phyloP scores from a whole-genome alignment of 2,329 filamentous ascomycete species.

The Lachnum nothofagi region DNA sequence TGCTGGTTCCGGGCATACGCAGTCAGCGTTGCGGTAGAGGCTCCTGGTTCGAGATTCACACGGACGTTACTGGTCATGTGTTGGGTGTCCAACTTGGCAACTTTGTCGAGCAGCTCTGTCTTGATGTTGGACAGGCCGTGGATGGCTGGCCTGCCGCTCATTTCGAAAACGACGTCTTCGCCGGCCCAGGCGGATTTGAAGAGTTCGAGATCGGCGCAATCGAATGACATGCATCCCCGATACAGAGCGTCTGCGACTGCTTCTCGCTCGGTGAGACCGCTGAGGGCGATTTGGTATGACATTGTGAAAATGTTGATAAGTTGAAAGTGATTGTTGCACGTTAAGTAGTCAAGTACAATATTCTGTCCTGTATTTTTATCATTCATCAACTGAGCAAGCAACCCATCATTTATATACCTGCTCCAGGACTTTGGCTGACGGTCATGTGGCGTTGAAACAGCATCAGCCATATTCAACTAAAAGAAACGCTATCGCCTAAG shows the following conservation, averaged over 20 bases:
- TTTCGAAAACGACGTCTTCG: slow-evolving; percentile 13
- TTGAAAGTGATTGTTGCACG: too few species aligned
- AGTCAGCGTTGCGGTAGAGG: slow-evolving; percentile 26
- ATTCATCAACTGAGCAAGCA: too few species aligned
- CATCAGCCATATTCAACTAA: too few species aligned
- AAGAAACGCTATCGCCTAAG: too few species aligned
- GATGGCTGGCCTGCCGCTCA: not conserved
- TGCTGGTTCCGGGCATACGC: slow-evolving; percentile 30
- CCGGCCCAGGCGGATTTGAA: slow-evolving; percentile 24
- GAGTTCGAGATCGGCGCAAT: slow-evolving; percentile 19
- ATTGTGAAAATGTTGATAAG: not conserved
- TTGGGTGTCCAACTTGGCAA: slow-evolving; percentile 30
- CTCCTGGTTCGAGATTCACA: slow-evolving; percentile 27
- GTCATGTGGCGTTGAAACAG: too few species aligned
- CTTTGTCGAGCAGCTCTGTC: slow-evolving; percentile 11
- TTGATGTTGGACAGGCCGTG: slow-evolving; percentile 12
- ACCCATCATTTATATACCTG: too few species aligned
- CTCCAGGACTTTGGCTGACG: too few species aligned
- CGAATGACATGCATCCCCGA: slow-evolving; percentile 24
- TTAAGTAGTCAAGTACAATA: too few species aligned
- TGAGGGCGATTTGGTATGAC: slow-evolving; percentile 2
- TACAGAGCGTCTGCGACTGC: slow-evolving; percentile 28
- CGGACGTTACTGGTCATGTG: slow-evolving; percentile 33
- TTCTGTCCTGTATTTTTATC: too few species aligned
- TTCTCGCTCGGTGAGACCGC: slow-evolving; percentile 23